Evolutionary conservation across 1,139 yeast species (phyloP), one percentile per base, ranked within the genome.

Genomic region (Lodderomyces theae): DNA sequence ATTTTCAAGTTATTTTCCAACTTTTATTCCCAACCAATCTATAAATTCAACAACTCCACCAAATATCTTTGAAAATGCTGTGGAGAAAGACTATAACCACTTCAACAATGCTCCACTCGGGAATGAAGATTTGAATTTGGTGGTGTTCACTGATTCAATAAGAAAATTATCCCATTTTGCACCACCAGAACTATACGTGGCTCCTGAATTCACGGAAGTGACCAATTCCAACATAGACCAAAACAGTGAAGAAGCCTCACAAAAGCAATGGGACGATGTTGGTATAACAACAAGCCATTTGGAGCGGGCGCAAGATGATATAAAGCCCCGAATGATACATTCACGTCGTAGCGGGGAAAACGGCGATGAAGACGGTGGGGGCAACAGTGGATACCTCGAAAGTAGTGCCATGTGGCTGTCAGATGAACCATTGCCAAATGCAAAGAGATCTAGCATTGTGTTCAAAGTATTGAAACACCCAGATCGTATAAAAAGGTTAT

Each of bases 61-160:
- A 10, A 46, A 48, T 37, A 44, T 48, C n/a, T 48, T 48, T 41
- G 40, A 41, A 5, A 16, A 26, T 4, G 43, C 39, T 1, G 43
- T 46, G 1, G 39, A 39, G 12, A 44, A 41, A 5, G 44, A 37
- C n/a, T 35, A 40, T 8, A 44, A 43, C 25, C 38, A 38, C 11
- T 38, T 39, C 17, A 29, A 35, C 10, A 41, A 42, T 18, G 16
- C 38, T 22, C 49, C 47, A 6, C 41, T 47, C 2, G 46, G 53
- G 3, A 51, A 47, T 25, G 55, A 57, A 18, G 54, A 54, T 26
- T 44, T 57, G 25, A 44, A 56, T 24, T 32, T 45, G 30, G 58
- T 60, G 1, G 32, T 57, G 6, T 55, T 54, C 40, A 52, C 48
- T 21, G 61, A 57, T 32, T 42, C 58, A 0, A 44, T 52, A 5